Evolutionary conservation across 208 protist genomes (phyloP), one percentile per base, ranked within the genome.

Genomic region (Trypanosomatidae sp.): DNA sequence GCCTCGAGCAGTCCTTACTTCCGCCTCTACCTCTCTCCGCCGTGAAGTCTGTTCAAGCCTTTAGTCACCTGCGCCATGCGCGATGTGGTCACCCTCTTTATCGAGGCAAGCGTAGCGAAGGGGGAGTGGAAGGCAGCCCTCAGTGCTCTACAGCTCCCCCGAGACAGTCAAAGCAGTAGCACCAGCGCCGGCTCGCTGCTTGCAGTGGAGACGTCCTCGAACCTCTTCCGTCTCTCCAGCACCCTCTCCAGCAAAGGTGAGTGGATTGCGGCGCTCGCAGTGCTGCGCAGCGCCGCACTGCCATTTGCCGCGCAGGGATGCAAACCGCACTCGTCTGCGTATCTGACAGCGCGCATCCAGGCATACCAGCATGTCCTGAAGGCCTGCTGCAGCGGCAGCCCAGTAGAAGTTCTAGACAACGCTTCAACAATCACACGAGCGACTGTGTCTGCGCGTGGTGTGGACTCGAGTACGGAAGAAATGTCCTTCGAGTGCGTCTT

Each of bases 41-140:
- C 4, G 60, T 46, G 39, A 65, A 46, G 60, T 65, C 36, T 39
- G n/a, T n/a, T 44, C 39, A 46, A 39, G 30, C 60, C 30, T 65
- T 19, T 36, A n/a, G 44, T 33, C 62, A 67, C 43, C 39, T 22
- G 46, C 46, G 30, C 10, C 33, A 74, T 76, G 70, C 72, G 71
- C 3, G 77, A 80, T 69, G 36, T 82, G 10, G 17, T 70, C 3
- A 72, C 67, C 6, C 73, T 82, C 49, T 77, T 78, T 49, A 69
- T 82, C 13, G 77, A 76, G 30, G 70, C 76, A 53, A 80, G 76
- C 50, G 41, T 80, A 25, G 69, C 70, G 22, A 75, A 80, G 33
- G 76, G 76, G 0, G 76, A 80, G 66, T 80, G 76, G 76, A 64
- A 68, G 3, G 76, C 66, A 33, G 76, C 76, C 28, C 76, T 80